Base-by-base conservation (phyloP, 768 basidiomycete genomes). In the Suillus hirtellus region DNA sequence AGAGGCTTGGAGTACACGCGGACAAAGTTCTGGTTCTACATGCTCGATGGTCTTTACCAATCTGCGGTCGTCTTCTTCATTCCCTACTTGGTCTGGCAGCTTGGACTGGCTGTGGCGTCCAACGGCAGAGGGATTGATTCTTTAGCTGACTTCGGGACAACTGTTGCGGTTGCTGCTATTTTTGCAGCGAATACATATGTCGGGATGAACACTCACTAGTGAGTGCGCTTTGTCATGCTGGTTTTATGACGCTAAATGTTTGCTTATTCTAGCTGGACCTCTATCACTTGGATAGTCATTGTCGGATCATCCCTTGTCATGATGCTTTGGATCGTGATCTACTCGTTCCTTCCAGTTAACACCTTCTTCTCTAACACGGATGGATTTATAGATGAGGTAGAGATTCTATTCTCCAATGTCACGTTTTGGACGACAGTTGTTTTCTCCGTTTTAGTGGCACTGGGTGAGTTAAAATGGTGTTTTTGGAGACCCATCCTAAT, bases 41-140 rank as follows among this genome's bases (percentile, higher is more conserved):
- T 98, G 92, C 73, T 86, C 8, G 96, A 99, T 73, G 96, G 96
- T 34, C 77, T 98, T 40, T 98, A 97, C 76, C 96, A 99, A 71
- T 96, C 95, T 0, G 86, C 79, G 0, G 85, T 93, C 63, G 85
- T 95, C 38, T 95, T 89, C 78, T 96, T 90, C 79, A 81, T 98
- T 69, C 93, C 96, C 0, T 97, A 86, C 73, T 73, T 87, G 52
- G 84, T 83, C 24, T 92, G 91, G 88, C 83, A 82, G 1, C 72
- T 89, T 17, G 89, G 88, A 5, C 75, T 82, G 17, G 80, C 87
- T 3, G 75, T 82, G 1, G 89, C 92, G 11, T 93, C 88, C 88
- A 89, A 88, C 66, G 95, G 94, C 35, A 88, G 79, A 68, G 85
- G 85, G 11, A 89, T 96, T 54, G 88, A 93, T 60, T 89, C 88